Conservation (phyloP, 1,139 yeast species). For the Debaryomyces sp. region DNA sequence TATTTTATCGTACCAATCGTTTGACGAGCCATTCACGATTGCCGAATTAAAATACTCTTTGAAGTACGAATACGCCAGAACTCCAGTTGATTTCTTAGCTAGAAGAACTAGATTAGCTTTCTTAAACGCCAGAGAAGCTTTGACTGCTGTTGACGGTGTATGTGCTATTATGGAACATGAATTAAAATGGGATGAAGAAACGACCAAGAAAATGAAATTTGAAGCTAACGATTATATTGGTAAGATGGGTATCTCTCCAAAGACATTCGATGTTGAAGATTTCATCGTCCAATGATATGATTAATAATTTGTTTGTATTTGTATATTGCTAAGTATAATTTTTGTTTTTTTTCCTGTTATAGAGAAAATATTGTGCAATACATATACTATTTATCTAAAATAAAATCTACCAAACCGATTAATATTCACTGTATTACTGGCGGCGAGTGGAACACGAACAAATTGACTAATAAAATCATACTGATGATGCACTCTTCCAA, state of each 20-base stretch:
- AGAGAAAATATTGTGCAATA: constrained; percentile 5
- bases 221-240: constrained; percentile 62
- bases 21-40: constrained; percentile 87
- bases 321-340: constrained; percentile 1
- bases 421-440: background rate
- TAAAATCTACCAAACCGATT: background rate
- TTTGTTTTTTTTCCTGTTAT: constrained; percentile 4
- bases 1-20: constrained; percentile 50
- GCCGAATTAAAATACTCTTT: constrained; percentile 88
- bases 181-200: constrained; percentile 68
- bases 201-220: constrained; percentile 57
- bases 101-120: constrained; percentile 95
- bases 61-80: constrained; percentile 81
- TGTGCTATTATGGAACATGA: constrained; percentile 84
- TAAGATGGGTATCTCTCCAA: constrained; percentile 54
- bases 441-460: background rate
- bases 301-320: constrained; percentile 4
- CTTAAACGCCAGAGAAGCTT: constrained; percentile 85
- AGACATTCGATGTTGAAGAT: constrained; percentile 40
- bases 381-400: background rate
- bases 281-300: constrained; percentile 21
- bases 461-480: background rate
- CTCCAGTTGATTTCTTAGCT: constrained; percentile 87
- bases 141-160: constrained; percentile 79
- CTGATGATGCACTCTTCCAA: constrained; percentile 12